Evolutionary conservation across 1,139 yeast species (phyloP).

Genomic region (Blastobotrys persicus): DNA sequence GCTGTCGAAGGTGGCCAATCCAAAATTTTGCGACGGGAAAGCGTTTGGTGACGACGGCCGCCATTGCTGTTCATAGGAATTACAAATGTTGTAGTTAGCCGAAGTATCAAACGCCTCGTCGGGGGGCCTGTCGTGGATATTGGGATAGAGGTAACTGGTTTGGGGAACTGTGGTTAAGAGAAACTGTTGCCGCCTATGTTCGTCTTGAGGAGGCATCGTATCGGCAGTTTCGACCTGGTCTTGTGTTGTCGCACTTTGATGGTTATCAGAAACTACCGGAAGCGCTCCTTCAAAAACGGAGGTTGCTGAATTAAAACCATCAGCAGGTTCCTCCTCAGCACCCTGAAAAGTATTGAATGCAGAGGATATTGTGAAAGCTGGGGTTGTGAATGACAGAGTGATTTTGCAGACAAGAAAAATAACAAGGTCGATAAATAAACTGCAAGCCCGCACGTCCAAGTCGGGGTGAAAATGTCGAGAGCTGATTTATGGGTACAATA

Average conservation of each 20-base stretch:
- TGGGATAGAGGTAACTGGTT: not conserved
- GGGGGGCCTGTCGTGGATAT: not conserved
- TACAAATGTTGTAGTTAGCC: not conserved
- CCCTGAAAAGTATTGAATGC: slow-evolving; percentile 7
- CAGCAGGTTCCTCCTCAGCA: slow-evolving; percentile 6
- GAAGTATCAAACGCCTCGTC: not conserved
- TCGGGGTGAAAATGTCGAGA: no score
- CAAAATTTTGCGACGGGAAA: not conserved
- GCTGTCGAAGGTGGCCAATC: not conserved
- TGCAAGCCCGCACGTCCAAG: no score
- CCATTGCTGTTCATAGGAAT: not conserved
- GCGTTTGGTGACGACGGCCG: not conserved
- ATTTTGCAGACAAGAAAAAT: not conserved
- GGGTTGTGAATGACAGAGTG: not conserved
- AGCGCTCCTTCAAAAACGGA: not conserved
- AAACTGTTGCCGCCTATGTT: not conserved
- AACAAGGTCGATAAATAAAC: no score
- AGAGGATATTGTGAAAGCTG: slow-evolving; percentile 7
- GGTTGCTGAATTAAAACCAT: not conserved
- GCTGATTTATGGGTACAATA: no score
- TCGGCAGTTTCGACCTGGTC: not conserved
- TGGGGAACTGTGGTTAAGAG: not conserved
- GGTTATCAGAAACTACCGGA: no score
- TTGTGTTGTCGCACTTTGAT: no score
- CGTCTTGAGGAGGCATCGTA: not conserved